Evolutionary conservation across 169 alveolate species (phyloP).

Genomic region (Plasmodium vivax): DNA sequence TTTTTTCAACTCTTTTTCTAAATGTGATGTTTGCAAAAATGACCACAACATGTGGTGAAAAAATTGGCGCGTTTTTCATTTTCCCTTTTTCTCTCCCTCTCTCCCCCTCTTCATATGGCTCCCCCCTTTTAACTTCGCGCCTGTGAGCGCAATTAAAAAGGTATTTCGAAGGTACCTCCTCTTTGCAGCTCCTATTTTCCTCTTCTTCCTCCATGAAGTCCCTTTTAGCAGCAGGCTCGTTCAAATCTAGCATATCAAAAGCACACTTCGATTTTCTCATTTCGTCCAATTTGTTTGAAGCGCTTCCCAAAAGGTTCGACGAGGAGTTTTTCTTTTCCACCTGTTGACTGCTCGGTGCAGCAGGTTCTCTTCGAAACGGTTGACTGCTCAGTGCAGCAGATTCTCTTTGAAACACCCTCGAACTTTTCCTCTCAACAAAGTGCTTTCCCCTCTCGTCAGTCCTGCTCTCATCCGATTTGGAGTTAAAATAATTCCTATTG

Average conservation of each 20-base stretch:
- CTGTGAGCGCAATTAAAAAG: not conserved
- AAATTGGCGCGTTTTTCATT: not conserved
- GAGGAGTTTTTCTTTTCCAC: not conserved
- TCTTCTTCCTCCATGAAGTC: not conserved
- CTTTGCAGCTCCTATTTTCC: slow-evolving; percentile 16
- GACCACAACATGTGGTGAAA: not conserved
- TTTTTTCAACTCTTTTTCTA: not conserved
- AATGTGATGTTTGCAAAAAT: not conserved
- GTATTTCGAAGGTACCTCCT: slow-evolving; percentile 28
- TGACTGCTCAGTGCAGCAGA: slow-evolving; percentile 1
- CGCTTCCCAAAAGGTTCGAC: not conserved
- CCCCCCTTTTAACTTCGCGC: not conserved
- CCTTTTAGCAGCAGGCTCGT: not conserved
- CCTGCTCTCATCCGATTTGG: slow-evolving; percentile 1
- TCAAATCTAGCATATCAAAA: slow-evolving; percentile 58
- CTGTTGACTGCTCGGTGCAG: not conserved
- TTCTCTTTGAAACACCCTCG: not conserved
- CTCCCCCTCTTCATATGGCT: not conserved
- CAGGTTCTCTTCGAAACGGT: not conserved
- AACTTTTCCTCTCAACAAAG: not conserved
- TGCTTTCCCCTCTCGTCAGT: not conserved
- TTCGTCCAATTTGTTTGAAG: slow-evolving; percentile 10
- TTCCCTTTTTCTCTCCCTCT: not conserved
- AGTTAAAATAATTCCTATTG: slow-evolving; percentile 46
- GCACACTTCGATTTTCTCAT: not conserved